phyloP scores from a whole-genome alignment of 495 filamentous ascomycete species.

The Parathielavia appendiculata region DNA sequence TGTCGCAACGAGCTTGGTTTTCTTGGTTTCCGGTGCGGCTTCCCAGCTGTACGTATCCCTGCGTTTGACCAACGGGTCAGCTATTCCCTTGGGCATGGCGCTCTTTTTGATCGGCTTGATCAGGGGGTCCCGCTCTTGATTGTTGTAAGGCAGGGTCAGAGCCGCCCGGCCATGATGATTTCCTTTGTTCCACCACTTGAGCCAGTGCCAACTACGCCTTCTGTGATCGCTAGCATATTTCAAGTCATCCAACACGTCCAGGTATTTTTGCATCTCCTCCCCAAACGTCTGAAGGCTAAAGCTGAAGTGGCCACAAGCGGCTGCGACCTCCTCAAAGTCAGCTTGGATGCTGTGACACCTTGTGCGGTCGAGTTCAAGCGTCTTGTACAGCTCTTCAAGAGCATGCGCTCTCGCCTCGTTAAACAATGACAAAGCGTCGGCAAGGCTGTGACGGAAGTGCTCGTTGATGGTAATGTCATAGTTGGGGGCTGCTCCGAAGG shows the following conservation, averaged over 20 bases:
- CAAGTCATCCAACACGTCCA: slow-evolving; percentile 80
- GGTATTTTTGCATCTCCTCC: slow-evolving; percentile 74
- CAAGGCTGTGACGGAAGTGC: slow-evolving; percentile 70
- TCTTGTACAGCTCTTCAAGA: slow-evolving; percentile 70
- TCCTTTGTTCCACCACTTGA: slow-evolving; percentile 65
- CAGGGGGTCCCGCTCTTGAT: slow-evolving; percentile 43
- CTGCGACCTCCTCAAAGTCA: slow-evolving; percentile 92
- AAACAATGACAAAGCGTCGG: slow-evolving; percentile 74
- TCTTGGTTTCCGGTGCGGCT: slow-evolving; percentile 33
- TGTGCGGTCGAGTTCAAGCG: slow-evolving; percentile 60
- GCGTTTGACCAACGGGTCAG: slow-evolving; percentile 41
- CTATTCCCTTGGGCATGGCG: slow-evolving; percentile 44
- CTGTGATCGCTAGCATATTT: slow-evolving; percentile 59
- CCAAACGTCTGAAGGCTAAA: slow-evolving; percentile 85
- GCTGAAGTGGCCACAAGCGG: slow-evolving; percentile 91
- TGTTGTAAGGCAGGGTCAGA: slow-evolving; percentile 45
- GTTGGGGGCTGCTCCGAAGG: slow-evolving; percentile 62
- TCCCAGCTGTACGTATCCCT: slow-evolving; percentile 43
- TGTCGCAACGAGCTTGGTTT: slow-evolving; percentile 31
- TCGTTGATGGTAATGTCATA: slow-evolving; percentile 68
- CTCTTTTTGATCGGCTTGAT: slow-evolving; percentile 42
- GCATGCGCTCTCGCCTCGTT: slow-evolving; percentile 66
- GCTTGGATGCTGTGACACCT: slow-evolving; percentile 70
- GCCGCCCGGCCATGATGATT: slow-evolving; percentile 23
- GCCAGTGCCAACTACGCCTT: slow-evolving; percentile 75